These are phyloP conservation scores for Mycena galopus DNA, from an alignment of 768 basidiomycete genomes.

Conservation along the genomic window DNA sequence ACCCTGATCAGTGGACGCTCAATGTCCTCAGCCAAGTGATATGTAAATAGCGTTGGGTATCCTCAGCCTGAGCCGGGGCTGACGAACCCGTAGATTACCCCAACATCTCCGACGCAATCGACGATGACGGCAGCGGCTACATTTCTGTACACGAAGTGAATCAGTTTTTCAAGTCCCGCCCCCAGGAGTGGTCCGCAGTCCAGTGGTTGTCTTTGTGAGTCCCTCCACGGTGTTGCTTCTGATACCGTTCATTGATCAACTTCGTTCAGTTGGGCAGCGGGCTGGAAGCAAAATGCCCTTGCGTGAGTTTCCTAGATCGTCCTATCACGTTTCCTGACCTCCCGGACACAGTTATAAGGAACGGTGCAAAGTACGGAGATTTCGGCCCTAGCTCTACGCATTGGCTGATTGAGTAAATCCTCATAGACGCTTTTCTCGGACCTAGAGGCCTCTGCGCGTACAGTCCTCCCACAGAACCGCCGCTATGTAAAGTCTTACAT, in stretches of 20 bases:
- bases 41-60: conserved; percentile 19
- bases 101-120: conserved; percentile 42
- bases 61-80: neutral
- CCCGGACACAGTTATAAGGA: conserved; percentile 17
- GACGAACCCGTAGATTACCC: conserved; percentile 34
- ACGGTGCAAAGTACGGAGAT: conserved; percentile 22
- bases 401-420: neutral
- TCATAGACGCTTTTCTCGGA: conserved; percentile 22
- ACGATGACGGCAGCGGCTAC: conserved; percentile 42
- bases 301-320: conserved; percentile 24
- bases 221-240: neutral
- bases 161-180: conserved; percentile 40
- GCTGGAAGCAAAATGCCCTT: conserved; percentile 44
- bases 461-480: conserved; percentile 31
- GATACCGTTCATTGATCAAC: neutral
- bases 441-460: conserved; percentile 30
- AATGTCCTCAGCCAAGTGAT: conserved; percentile 37
- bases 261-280: conserved; percentile 42
- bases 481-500: conserved; percentile 32
- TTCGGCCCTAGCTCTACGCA: neutral
- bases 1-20: conserved; percentile 36
- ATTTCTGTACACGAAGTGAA: conserved; percentile 42
- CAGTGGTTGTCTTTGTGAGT: conserved; percentile 40
- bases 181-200: conserved; percentile 39
- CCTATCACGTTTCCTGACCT: neutral